phyloP scores from a whole-genome alignment of 495 filamentous ascomycete genomes.

The Penicillium coffeae region DNA sequence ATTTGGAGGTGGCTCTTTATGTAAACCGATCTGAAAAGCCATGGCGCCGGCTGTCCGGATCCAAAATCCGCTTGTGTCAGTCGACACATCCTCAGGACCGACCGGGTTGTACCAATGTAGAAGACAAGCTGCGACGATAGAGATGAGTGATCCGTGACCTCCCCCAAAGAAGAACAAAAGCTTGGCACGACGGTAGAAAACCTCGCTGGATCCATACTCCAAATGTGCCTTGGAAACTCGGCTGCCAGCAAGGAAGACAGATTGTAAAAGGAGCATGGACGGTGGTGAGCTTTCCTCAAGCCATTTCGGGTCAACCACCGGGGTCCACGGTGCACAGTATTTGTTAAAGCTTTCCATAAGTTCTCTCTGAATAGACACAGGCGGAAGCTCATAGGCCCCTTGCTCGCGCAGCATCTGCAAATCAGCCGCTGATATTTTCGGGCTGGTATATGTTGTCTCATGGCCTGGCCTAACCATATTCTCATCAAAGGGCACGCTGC shows the following conservation, averaged over 20 bases:
- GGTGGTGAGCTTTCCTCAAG: constrained; percentile 19
- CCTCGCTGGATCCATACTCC: constrained; percentile 27
- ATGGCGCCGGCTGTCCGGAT: constrained; percentile 29
- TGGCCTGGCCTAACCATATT: constrained; percentile 30
- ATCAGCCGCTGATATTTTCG: constrained; percentile 22
- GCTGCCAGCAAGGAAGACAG: constrained; percentile 25
- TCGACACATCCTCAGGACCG: constrained; percentile 28
- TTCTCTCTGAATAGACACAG: constrained; percentile 21
- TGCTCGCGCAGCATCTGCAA: constrained; percentile 28
- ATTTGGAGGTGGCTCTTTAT: constrained; percentile 24
- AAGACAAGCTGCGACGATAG: constrained; percentile 27
- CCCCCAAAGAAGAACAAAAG: constrained; percentile 29
- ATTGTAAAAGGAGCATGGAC: constrained; percentile 25
- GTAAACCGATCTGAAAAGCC: constrained; percentile 29
- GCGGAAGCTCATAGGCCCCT: constrained; percentile 25
- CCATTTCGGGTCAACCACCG: constrained; percentile 27
- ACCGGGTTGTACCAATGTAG: constrained; percentile 31
- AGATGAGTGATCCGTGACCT: constrained; percentile 23
- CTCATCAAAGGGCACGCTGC: constrained; percentile 30
- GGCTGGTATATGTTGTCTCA: constrained; percentile 24
- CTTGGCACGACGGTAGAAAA: constrained; percentile 28
- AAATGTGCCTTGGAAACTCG: constrained; percentile 26
- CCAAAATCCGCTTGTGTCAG: constrained; percentile 30
- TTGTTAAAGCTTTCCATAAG: constrained; percentile 24
- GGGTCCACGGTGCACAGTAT: constrained; percentile 27